Evolutionary conservation across 805 yeast species (phyloP), one percentile per base, ranked within the genome.

Genomic region (Metschnikowia bowlesiae): DNA sequence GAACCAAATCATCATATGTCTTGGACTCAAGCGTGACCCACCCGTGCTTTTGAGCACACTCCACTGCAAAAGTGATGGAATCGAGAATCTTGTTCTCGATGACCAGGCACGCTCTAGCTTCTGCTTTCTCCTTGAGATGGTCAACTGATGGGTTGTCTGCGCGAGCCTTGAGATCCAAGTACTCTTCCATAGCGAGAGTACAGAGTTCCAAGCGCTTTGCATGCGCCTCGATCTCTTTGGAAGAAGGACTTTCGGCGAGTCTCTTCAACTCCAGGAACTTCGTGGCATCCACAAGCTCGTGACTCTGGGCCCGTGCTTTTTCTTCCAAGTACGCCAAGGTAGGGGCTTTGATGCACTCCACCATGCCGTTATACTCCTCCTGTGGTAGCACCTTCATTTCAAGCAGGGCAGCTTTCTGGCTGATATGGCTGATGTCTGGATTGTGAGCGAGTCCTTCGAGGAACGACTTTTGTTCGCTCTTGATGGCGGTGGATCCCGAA

Each of bases 401-500:
- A 18, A 41, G 47, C 13, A 44, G 44, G 5, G 47, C 49, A 5
- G 66, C 64, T 30, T 55, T 56, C 8, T 39, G 2, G 1, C 44
- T 22, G 16, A 66, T 34, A 11, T 56, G 54, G 13, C 62, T 61
- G 4, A 62, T 22, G 1, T 63, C 39, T 16, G 77, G 77, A 4
- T 64, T 63, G 46, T 64, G 51, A 1, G 73, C 75, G 6, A 60
- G 52, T 37, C 57, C 62, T 56, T 36, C 53, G 40, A 73, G 59
- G 18, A 58, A 55, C 6, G 49, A 18, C 36, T 48, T 53, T 16
- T 47, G 44, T 8, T 42, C 44, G 7, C 29, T 44, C 4, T 30
- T 26, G 18, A 62, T 39, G 4, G 57, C 46, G 11, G 44, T 45
- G 31, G 47, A 51, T 6, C 59, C 60, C 14, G 54, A 41, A 1